Conservation (phyloP, 805 yeast species). For the Clavispora vitiphila region DNA sequence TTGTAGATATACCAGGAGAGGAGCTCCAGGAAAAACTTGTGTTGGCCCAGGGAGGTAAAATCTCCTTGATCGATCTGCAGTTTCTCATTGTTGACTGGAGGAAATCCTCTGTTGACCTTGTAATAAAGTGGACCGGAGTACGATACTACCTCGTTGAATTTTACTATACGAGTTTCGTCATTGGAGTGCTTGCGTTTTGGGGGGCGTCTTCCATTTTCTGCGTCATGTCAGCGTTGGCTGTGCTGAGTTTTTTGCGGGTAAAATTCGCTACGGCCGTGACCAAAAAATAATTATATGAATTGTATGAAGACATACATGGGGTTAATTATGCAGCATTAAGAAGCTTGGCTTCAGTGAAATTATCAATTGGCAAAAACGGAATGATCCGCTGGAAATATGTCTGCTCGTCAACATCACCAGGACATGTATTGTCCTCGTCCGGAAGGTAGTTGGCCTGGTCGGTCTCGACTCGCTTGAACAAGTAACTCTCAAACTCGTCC, state of each 20-base stretch:
- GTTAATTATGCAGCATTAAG: conserved; percentile 9
- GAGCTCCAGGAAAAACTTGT: conserved; percentile 2
- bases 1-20: conserved; percentile 9
- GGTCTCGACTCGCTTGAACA: conserved; percentile 22
- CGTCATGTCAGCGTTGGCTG: conserved; percentile 19
- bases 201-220: conserved; percentile 25
- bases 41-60: conserved; percentile 4
- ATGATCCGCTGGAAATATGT: conserved; percentile 33
- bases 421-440: background rate
- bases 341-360: conserved; percentile 15
- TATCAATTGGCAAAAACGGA: conserved; percentile 37
- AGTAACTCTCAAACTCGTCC: conserved; percentile 42
- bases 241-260: conserved; percentile 14
- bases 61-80: background rate
- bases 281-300: background rate
- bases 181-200: conserved; percentile 39
- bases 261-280: background rate
- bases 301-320: background rate
- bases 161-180: conserved; percentile 24
- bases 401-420: conserved; percentile 21
- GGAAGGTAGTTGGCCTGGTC: conserved; percentile 13
- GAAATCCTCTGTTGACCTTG: conserved; percentile 21
- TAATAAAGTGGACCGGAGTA: conserved; percentile 34
- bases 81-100: conserved; percentile 10
- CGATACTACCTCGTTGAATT: conserved; percentile 37